Base-by-base conservation (phyloP, 208 protist genomes). In the Acanthamoeba lenticulata region DNA sequence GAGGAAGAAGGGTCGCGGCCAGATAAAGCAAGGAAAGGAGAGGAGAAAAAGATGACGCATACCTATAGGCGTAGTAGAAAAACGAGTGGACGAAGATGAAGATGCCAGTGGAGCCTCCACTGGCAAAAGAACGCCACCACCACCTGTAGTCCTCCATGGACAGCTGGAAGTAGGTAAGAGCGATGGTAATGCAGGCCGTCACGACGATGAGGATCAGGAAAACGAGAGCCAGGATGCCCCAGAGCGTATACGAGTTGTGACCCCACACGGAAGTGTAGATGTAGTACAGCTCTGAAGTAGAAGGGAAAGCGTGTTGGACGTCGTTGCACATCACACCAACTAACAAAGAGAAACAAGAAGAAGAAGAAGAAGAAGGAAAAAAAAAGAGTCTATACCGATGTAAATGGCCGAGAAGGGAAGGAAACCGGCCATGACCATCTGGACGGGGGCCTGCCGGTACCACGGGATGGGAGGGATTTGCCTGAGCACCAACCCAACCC, bases 111-210 rank as follows among this genome's bases (percentile, higher is more conserved):
- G 95, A 96, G 36, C 97, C 97, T 36, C 96, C 98, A 60, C 85
- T 95, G 29, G 98, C 96, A 36, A 98, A 95, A 24, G 97, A 97
- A 38, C 93, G 85, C 97, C 97, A 98, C 98, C 98, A 98, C 98
- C 98, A 98, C 32, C 96, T 92, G 90, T 98, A 96, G 92, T 98
- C 97, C 95, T 98, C 97, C 85, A 95, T 95, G 45, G 96, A 95
- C 11, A 98, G 94, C 94, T 98, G 97, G 97, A 98, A 98, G 94
- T 98, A 98, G 32, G 97, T 98, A n/a, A 98, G 94, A 5, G 97
- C 96, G 17, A 98, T 92, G 1, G 97, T 97, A 52, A 98, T 98
- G 95, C 97, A 98, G 0, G 97, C 93, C 2, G 98, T 98, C 9
- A 98, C 98, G 55, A 98, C 94, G 4, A 98, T 27, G 1, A 98